A percentile compares a stretch with the other conserved stretches of the same genome.
Evolutionary conservation across 2,329 filamentous ascomycete species (phyloP).

Genomic region (Eutypa lata): DNA sequence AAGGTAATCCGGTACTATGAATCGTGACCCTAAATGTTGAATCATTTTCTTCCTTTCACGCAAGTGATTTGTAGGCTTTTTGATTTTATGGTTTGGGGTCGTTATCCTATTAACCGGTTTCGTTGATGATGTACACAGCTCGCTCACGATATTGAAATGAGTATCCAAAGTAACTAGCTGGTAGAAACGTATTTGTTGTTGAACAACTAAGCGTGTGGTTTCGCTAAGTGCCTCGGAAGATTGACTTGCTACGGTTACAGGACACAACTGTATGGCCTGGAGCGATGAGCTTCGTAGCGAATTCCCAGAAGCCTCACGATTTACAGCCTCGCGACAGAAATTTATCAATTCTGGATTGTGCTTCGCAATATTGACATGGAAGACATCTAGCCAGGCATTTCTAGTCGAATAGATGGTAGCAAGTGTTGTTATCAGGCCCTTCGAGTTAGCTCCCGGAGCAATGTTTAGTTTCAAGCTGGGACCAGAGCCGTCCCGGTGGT

Average conservation of each 20-base stretch:
- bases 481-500: constrained; percentile 38
- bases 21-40: constrained; percentile 13
- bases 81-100: constrained; percentile 11
- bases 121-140: constrained; percentile 22
- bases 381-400: constrained; percentile 24
- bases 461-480: constrained; percentile 38
- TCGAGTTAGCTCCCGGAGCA: constrained; percentile 19
- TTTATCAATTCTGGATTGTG: constrained; percentile 15
- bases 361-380: constrained; percentile 18
- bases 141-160: constrained; percentile 42
- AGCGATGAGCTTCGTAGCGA: constrained; percentile 5
- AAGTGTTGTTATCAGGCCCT: constrained; percentile 13
- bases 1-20: constrained; percentile 21
- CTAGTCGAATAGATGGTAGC: constrained; percentile 23
- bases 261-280: constrained; percentile 18
- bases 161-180: constrained; percentile 42
- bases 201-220: constrained; percentile 23
- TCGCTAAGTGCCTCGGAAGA: constrained; percentile 2
- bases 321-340: constrained; percentile 20
- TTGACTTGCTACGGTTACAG: constrained; percentile 21
- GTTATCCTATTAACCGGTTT: constrained; percentile 9
- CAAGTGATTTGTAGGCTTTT: constrained; percentile 1
- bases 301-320: constrained; percentile 7
- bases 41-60: constrained; percentile 11
- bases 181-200: constrained; percentile 39